A percentile compares a stretch with the other conserved stretches of the same genome.
These are phyloP conservation scores for Aspergillus sp. DNA, from an alignment of 2,329 filamentous ascomycete genomes.

Conservation along the genomic window DNA sequence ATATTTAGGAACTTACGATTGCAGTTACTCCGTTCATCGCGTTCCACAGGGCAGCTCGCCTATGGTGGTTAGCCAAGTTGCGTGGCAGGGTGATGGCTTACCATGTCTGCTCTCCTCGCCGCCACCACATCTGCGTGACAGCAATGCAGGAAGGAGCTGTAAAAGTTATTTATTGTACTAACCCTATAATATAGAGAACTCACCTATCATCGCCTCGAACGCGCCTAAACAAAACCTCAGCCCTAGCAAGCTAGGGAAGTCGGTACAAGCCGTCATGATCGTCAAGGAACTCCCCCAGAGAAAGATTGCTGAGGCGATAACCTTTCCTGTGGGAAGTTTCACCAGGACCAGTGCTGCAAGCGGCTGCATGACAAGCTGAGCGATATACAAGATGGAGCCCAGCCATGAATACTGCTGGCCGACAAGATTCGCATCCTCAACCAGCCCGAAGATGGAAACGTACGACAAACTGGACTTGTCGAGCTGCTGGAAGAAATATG, in stretches of 20 bases:
- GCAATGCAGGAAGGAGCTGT: constrained; percentile 54
- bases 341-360: constrained; percentile 50
- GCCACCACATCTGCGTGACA: constrained; percentile 64
- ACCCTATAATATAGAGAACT: not conserved
- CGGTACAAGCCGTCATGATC: constrained; percentile 53
- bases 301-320: constrained; percentile 53
- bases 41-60: constrained; percentile 58
- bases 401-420: constrained; percentile 59
- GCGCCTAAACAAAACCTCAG: constrained; percentile 47
- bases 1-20: constrained; percentile 48
- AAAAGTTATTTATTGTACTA: not conserved
- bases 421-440: constrained; percentile 48
- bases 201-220: constrained; percentile 32
- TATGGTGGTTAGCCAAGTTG: not conserved
- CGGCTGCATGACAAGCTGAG: constrained; percentile 59
- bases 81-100: constrained; percentile 2
- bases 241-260: constrained; percentile 48
- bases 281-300: constrained; percentile 54
- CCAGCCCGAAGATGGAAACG: constrained; percentile 40
- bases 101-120: constrained; percentile 58
- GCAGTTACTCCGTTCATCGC: constrained; percentile 61
- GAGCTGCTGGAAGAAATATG: constrained; percentile 60
- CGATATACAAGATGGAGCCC: constrained; percentile 61
- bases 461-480: constrained; percentile 42
- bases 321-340: constrained; percentile 52